Evolutionary conservation across 176 grass and related monocot species (phyloP).

Genomic region (Aegilops umbellulata): DNA sequence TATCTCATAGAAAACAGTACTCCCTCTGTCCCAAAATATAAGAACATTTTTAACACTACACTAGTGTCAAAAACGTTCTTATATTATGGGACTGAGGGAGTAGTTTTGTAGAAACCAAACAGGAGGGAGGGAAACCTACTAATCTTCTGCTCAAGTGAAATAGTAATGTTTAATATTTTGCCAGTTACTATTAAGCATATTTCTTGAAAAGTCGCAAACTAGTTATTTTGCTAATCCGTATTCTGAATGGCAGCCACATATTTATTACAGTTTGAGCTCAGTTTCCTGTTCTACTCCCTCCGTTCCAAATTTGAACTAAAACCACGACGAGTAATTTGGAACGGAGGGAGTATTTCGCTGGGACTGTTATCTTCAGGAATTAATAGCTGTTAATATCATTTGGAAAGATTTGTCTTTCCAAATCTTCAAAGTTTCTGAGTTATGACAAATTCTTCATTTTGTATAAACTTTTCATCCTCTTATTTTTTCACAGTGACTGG

Average conservation of each 20-base stretch:
- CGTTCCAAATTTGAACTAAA: too few species aligned
- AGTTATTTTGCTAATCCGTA: neutral
- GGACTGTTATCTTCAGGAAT: slow-evolving; percentile 8
- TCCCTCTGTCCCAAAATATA: too few species aligned
- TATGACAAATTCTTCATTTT: slow-evolving; percentile 10
- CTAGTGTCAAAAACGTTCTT: too few species aligned
- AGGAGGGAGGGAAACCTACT: neutral
- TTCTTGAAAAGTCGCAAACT: neutral
- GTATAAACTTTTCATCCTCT: slow-evolving; percentile 31
- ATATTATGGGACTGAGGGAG: too few species aligned
- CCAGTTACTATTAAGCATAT: slow-evolving; percentile 7
- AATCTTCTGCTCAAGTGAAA: slow-evolving; percentile 4
- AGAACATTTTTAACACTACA: too few species aligned
- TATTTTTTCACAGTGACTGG: slow-evolving; percentile 72
- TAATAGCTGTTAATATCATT: neutral
- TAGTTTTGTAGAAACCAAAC: slow-evolving; percentile 19
- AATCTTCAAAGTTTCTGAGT: slow-evolving; percentile 2
- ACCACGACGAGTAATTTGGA: too few species aligned
- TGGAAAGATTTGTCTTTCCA: neutral
- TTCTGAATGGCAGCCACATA: neutral
- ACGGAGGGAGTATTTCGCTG: too few species aligned
- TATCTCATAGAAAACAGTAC: neutral
- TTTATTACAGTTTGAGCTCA: neutral
- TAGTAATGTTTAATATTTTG: neutral
- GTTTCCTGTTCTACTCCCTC: neutral